Percentiles rank a stretch among this genome's conserved stretches.
phyloP scores from a whole-genome alignment of 2,329 filamentous ascomycete species.

The Trichoderma sp. region DNA sequence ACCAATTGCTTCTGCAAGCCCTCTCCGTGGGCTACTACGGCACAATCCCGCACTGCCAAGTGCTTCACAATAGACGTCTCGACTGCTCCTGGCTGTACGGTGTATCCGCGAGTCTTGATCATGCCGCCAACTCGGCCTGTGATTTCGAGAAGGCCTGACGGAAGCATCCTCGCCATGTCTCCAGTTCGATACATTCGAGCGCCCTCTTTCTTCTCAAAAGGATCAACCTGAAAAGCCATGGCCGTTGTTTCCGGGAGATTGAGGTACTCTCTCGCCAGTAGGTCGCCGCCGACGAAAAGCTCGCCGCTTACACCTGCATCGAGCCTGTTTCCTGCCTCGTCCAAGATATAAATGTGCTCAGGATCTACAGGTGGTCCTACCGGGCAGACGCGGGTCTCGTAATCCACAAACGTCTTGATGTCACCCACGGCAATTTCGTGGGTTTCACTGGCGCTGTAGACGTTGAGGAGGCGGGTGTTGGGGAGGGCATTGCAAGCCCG shows the following conservation, averaged over 20 bases:
- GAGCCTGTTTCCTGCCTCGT: slow-evolving; percentile 69
- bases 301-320: slow-evolving; percentile 68
- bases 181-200: slow-evolving; percentile 76
- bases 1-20: slow-evolving; percentile 75
- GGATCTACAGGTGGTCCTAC: slow-evolving; percentile 72
- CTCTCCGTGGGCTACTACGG: slow-evolving; percentile 74
- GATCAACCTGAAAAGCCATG: slow-evolving; percentile 69
- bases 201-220: slow-evolving; percentile 61
- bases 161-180: slow-evolving; percentile 68
- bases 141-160: slow-evolving; percentile 72
- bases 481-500: slow-evolving; percentile 70
- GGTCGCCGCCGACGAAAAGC: slow-evolving; percentile 73
- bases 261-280: slow-evolving; percentile 76
- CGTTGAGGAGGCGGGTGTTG: slow-evolving; percentile 71
- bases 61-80: slow-evolving; percentile 72
- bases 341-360: slow-evolving; percentile 71
- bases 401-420: slow-evolving; percentile 67
- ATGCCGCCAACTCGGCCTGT: slow-evolving; percentile 76
- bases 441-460: slow-evolving; percentile 82
- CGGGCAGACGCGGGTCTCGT: slow-evolving; percentile 68
- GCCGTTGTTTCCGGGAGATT: slow-evolving; percentile 79
- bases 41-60: slow-evolving; percentile 71
- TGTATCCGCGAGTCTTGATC: slow-evolving; percentile 82
- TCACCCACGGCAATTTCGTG: slow-evolving; percentile 80
- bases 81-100: slow-evolving; percentile 75